A percentile compares a stretch with the other conserved stretches of the same genome.
Conservation (phyloP, 768 basidiomycete genomes). For the Russula olivacea region DNA sequence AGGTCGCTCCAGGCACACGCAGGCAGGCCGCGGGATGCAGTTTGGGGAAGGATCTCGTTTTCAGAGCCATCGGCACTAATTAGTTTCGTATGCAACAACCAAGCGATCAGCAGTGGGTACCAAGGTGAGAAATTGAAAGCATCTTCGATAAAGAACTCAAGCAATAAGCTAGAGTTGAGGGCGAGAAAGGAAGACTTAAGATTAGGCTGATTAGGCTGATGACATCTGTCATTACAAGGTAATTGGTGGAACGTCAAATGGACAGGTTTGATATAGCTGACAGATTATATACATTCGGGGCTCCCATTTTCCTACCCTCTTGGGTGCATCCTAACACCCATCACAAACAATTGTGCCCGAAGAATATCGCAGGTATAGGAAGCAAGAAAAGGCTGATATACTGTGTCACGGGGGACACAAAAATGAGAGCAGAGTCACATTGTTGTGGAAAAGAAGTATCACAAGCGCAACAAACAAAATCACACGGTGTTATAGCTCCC, state of each 20-base stretch:
- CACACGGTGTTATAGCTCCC: conserved; percentile 28
- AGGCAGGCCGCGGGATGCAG: background rate
- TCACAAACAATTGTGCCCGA: conserved; percentile 12
- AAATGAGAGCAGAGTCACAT: conserved; percentile 11
- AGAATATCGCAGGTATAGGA: conserved; percentile 10
- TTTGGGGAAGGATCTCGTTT: background rate
- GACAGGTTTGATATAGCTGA: conserved; percentile 12
- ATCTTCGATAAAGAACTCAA: background rate
- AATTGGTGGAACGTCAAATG: conserved; percentile 1
- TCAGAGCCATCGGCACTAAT: background rate
- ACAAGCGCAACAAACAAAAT: conserved; percentile 1
- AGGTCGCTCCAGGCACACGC: background rate
- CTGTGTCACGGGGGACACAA: conserved; percentile 9
- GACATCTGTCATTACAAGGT: conserved; percentile 15
- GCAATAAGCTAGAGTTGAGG: background rate
- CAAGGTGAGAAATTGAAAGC: no score
- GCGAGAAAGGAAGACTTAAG: background rate
- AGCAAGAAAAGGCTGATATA: conserved; percentile 19
- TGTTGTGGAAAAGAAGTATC: conserved; percentile 9
- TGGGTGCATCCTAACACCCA: conserved; percentile 12
- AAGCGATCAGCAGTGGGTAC: no score
- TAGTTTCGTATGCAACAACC: background rate
- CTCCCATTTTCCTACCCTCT: conserved; percentile 1
- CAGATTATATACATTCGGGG: conserved; percentile 20
- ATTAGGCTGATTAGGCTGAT: background rate